phyloP scores from a whole-genome alignment of 257 asterid species.

The Solanum rostratum region DNA sequence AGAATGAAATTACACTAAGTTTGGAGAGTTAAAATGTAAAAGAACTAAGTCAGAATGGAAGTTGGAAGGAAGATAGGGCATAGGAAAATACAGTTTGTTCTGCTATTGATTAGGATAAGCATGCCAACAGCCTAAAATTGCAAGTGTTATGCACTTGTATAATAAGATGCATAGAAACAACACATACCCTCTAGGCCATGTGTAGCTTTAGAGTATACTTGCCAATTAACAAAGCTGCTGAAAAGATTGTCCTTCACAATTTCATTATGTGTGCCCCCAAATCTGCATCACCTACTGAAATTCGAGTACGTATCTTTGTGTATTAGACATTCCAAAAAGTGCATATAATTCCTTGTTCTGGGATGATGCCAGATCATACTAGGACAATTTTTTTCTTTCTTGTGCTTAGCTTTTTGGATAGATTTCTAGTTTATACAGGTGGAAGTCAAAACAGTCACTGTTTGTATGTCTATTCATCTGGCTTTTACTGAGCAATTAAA shows the following conservation, averaged over 20 bases:
- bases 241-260: not conserved
- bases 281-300: not conserved
- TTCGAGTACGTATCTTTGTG: not conserved
- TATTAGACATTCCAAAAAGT: not conserved
- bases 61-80: not conserved
- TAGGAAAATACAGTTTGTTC: not conserved
- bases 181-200: not conserved
- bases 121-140: not conserved
- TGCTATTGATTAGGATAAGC: not conserved
- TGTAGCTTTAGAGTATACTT: not conserved
- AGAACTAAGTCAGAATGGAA: not conserved
- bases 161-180: not conserved
- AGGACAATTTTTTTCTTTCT: not conserved
- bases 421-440: not conserved
- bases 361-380: not conserved
- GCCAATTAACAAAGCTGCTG: not conserved
- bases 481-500: not conserved
- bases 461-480: not conserved
- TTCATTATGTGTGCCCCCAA: not conserved
- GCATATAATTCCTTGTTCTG: not conserved
- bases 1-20: not conserved
- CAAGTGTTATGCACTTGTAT: not conserved
- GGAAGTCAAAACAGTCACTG: not conserved
- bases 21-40: not conserved
- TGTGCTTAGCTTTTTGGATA: not conserved